phyloP scores from a whole-genome alignment of 2,329 filamentous ascomycete genomes.

The Neofusicoccum parvum region DNA sequence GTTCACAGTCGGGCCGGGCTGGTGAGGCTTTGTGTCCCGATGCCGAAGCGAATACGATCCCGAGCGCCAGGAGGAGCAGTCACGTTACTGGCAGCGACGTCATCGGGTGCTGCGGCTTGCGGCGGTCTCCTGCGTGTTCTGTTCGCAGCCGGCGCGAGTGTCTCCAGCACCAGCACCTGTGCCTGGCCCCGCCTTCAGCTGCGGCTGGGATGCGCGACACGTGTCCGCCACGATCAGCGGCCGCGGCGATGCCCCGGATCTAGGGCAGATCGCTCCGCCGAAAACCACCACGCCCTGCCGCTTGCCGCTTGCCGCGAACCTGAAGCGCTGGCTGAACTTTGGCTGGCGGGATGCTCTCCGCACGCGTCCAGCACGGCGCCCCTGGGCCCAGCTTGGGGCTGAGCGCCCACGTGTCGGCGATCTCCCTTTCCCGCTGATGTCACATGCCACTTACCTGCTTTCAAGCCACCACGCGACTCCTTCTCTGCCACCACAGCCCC shows the following conservation, averaged over 20 bases:
- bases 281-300: neutral
- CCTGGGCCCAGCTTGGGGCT: neutral
- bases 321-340: neutral
- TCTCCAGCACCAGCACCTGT: too few relatives aligned
- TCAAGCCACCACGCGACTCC: neutral
- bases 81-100: too few relatives aligned
- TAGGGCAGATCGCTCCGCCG: neutral
- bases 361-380: neutral
- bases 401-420: slow-evolving; percentile 13
- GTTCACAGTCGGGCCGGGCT: too few relatives aligned
- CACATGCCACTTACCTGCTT: neutral
- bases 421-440: slow-evolving; percentile 7
- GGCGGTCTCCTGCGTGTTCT: too few relatives aligned
- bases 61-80: too few relatives aligned
- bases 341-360: neutral
- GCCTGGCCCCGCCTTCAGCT: too few relatives aligned
- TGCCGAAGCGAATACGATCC: too few relatives aligned
- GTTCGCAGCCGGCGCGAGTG: too few relatives aligned
- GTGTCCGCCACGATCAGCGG: neutral
- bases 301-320: neutral
- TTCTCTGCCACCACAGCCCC: neutral
- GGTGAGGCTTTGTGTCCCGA: too few relatives aligned
- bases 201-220: too few relatives aligned
- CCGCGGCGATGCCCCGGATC: neutral
- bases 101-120: too few relatives aligned